Conservation (phyloP, 1,284 basidiomycete genomes). For the Coriolopsis trogii region DNA sequence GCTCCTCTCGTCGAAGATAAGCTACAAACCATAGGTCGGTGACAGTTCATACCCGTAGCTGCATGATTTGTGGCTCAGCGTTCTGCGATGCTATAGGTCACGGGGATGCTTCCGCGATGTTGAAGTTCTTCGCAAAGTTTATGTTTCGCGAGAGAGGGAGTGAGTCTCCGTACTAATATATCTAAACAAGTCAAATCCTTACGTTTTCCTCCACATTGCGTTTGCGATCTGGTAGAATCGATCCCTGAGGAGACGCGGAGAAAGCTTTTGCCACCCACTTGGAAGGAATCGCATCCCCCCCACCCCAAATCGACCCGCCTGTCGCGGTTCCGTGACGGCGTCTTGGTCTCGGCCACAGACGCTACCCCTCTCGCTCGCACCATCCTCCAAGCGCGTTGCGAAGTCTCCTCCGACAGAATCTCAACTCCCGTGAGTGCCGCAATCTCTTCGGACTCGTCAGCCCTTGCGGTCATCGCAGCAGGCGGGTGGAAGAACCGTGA, state of each 20-base stretch:
- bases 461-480: slow-evolving; percentile 29
- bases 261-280: too few species aligned
- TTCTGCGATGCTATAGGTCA: too few species aligned
- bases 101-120: too few species aligned
- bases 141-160: too few species aligned
- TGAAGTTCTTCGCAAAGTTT: too few species aligned
- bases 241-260: too few species aligned
- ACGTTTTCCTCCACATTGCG: too few species aligned
- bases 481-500: slow-evolving; percentile 39
- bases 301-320: slow-evolving; percentile 16
- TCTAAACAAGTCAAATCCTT: too few species aligned
- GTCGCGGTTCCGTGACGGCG: slow-evolving; percentile 20
- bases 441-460: slow-evolving; percentile 32
- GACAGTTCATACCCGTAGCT: neutral
- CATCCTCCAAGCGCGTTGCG: slow-evolving; percentile 18
- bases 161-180: too few species aligned
- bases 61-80: too few species aligned
- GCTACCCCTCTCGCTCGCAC: slow-evolving; percentile 9
- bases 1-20: neutral
- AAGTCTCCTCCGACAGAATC: slow-evolving; percentile 25
- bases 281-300: too few species aligned
- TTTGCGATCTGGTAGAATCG: too few species aligned
- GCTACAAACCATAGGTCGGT: neutral
- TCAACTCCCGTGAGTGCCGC: slow-evolving; percentile 25
- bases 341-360: slow-evolving; percentile 9